Conservation (phyloP, 2,329 filamentous ascomycete species). For the Aplosporella prunicola region DNA sequence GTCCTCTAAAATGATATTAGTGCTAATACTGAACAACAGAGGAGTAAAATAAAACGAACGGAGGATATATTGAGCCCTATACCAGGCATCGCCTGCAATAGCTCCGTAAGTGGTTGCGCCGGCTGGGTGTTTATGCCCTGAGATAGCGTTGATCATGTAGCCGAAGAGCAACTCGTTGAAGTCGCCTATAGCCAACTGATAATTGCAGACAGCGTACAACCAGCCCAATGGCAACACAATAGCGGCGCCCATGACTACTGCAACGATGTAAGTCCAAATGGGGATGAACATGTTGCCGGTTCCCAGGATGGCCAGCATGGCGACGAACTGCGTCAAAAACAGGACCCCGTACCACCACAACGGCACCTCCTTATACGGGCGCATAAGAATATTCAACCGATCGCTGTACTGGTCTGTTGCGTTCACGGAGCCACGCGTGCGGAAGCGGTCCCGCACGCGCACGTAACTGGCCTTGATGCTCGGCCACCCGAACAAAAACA, state of each 20-base stretch:
- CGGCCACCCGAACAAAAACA: constrained; percentile 45
- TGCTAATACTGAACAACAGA: constrained; percentile 35
- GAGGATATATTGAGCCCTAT: constrained; percentile 41
- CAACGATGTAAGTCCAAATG: constrained; percentile 51
- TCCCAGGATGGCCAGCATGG: constrained; percentile 44
- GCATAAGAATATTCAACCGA: constrained; percentile 50
- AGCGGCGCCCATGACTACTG: constrained; percentile 44
- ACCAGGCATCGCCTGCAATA: constrained; percentile 55
- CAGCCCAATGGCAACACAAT: constrained; percentile 50
- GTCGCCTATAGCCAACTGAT: constrained; percentile 44
- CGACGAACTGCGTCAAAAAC: constrained; percentile 41
- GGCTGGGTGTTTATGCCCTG: constrained; percentile 45
- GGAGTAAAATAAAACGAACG: neutral
- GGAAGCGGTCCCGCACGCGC: constrained; percentile 32
- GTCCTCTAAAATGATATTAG: too few species aligned
- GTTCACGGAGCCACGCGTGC: constrained; percentile 16
- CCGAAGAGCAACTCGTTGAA: constrained; percentile 54
- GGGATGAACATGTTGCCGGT: constrained; percentile 49
- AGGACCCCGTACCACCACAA: constrained; percentile 48
- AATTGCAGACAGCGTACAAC: constrained; percentile 52
- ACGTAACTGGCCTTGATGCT: constrained; percentile 38
- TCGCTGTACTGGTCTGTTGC: constrained; percentile 49
- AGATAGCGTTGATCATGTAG: constrained; percentile 47
- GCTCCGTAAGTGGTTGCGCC: constrained; percentile 50
- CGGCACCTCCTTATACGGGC: constrained; percentile 49